A percentile compares a stretch with the other conserved stretches of the same genome.
phyloP scores from a whole-genome alignment of 1,284 basidiomycete species.

The Blastosporella zonata region DNA sequence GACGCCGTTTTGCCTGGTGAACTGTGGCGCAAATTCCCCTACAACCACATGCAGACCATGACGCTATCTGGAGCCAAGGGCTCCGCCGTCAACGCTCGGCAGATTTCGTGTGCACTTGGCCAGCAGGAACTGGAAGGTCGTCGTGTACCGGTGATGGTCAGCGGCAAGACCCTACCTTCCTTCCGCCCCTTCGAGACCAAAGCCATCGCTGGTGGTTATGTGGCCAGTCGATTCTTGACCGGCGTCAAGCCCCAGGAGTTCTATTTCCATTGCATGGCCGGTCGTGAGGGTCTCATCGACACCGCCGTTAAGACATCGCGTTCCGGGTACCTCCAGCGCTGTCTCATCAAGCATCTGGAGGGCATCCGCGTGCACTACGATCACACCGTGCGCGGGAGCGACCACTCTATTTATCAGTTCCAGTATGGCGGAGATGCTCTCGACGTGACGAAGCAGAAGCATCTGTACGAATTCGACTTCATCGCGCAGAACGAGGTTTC shows the following conservation, averaged over 20 bases:
- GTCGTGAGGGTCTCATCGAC: slow-evolving; percentile 97
- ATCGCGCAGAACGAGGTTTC: slow-evolving; percentile 86
- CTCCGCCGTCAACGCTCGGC: slow-evolving; percentile 94
- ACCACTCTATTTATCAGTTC: slow-evolving; percentile 94
- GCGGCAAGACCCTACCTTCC: slow-evolving; percentile 96
- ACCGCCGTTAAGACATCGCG: slow-evolving; percentile 99
- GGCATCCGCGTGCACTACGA: slow-evolving; percentile 97
- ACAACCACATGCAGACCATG: slow-evolving; percentile 99
- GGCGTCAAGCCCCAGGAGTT: slow-evolving; percentile 99
- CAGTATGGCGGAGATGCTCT: slow-evolving; percentile 96
- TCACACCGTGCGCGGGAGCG: slow-evolving; percentile 95
- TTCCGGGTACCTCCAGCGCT: slow-evolving; percentile 97
- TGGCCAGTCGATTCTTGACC: slow-evolving; percentile 98
- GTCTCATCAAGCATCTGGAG: slow-evolving; percentile 98
- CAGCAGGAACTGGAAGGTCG: slow-evolving; percentile 98
- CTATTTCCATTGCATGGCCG: slow-evolving; percentile 99
- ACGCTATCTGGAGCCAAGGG: slow-evolving; percentile 98
- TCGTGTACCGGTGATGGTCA: slow-evolving; percentile 98
- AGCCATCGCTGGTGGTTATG: slow-evolving; percentile 98
- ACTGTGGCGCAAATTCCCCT: slow-evolving; percentile 90
- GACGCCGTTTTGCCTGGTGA: slow-evolving; percentile 89
- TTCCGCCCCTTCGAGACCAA: slow-evolving; percentile 98
- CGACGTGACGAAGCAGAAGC: slow-evolving; percentile 95
- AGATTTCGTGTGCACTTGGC: slow-evolving; percentile 96
- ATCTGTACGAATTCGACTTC: slow-evolving; percentile 91